Percentiles rank a stretch among this genome's conserved stretches.
phyloP scores from a whole-genome alignment of 2,329 filamentous ascomycete genomes.

The Fusarium pseudocircinatum region DNA sequence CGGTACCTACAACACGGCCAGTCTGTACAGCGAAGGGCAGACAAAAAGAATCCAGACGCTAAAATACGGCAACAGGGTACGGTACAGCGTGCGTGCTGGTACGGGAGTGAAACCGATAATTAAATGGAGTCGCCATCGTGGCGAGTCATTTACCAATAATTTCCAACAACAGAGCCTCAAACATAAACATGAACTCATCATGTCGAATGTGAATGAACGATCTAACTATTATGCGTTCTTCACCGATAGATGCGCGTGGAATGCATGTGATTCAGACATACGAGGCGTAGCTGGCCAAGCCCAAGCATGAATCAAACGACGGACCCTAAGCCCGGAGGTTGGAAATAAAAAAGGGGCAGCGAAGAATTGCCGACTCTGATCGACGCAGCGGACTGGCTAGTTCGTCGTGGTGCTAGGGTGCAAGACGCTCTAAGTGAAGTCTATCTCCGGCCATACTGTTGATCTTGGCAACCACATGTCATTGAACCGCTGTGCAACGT shows the following conservation, averaged over 20 bases:
- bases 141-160: slow-evolving; percentile 28
- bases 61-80: slow-evolving; percentile 10
- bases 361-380: slow-evolving; percentile 35
- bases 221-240: not conserved
- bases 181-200: not conserved
- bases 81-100: slow-evolving; percentile 1
- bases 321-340: not conserved
- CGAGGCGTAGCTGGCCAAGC: not conserved
- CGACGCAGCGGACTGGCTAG: slow-evolving; percentile 29
- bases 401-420: slow-evolving; percentile 18
- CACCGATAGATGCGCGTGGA: slow-evolving; percentile 1
- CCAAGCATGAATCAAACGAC: slow-evolving; percentile 19
- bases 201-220: not conserved
- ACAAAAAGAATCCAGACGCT: slow-evolving; percentile 26
- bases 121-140: slow-evolving; percentile 12
- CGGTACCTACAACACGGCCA: not conserved
- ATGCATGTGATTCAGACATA: slow-evolving; percentile 27
- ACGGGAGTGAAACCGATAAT: slow-evolving; percentile 16
- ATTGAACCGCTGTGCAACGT: slow-evolving; percentile 11
- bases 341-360: slow-evolving; percentile 25
- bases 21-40: slow-evolving; percentile 17
- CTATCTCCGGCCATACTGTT: slow-evolving; percentile 29
- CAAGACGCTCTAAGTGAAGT: slow-evolving; percentile 16
- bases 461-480: slow-evolving; percentile 22
- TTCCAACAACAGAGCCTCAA: not conserved